Base-by-base conservation (phyloP, 495 filamentous ascomycete species). In the Entonaema liquescens region DNA sequence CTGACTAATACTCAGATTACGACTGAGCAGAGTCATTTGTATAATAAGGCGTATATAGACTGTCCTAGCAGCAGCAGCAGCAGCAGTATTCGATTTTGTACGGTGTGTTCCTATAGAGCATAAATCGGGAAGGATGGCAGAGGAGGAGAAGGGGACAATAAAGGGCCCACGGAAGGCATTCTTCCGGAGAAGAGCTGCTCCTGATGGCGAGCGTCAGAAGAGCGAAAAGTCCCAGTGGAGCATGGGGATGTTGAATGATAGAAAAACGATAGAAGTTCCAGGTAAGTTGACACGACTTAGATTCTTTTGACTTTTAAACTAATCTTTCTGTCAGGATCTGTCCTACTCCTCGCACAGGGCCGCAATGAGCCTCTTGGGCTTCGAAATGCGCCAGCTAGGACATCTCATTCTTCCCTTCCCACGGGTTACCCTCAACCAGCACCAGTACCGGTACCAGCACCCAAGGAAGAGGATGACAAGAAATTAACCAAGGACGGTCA, bases 201-300 rank as follows among this genome's bases (percentile, higher is more conserved):
- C 40, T 33, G 56, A 57, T 50, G 63, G 59, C 15, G 56, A 71
- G 26, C 0, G 19, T 25, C 60, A 15, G 17, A 54, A 42, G 19
- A 59, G 44, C 15, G 63, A 65, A 11, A 78, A 66, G 23, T 58
- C 76, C 2, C 79, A 88, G 81, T 93, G 91, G 85, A 92, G 85
- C 7, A 83, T 98, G 81, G 95, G 94, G 38, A 90, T 98, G 19
- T 77, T 97, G 36, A 94, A 93, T 76, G 93, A 97, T 71, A 86
- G 76, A 62, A 79, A 90, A 55, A 98, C 95, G 0, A 92, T 96
- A 38, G 92, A 97, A 81, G 95, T 98, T 21, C 95, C 95, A 72
- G 95, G 95, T 94, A 81, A 66, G 87, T 79, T 33, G 19, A 23
- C 59, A 53, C 23, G 8, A 13, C 50, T 21, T 40, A 38, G 8